A percentile compares a stretch with the other conserved stretches of the same genome.
phyloP scores from a whole-genome alignment of 805 yeast species.

The Candida hungchunana region DNA sequence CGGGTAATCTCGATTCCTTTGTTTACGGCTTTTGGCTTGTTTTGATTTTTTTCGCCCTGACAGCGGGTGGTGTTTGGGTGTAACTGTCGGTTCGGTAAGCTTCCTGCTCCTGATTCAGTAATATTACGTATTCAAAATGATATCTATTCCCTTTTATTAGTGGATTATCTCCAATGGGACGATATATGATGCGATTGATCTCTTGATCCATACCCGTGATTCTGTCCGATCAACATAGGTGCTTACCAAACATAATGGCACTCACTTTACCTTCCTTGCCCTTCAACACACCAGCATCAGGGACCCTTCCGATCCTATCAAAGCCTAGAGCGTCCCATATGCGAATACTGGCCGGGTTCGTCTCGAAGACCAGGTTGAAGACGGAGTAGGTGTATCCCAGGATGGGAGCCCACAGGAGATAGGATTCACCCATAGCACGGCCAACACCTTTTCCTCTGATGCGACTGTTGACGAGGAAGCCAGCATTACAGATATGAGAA shows the following conservation, averaged over 20 bases:
- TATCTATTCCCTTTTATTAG: too few species aligned
- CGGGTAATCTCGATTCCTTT: too few species aligned
- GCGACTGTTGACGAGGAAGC: slow-evolving; percentile 62
- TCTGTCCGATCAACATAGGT: slow-evolving; percentile 28
- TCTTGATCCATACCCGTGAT: too few species aligned
- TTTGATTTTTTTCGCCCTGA: slow-evolving; percentile 3
- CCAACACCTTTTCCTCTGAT: slow-evolving; percentile 72
- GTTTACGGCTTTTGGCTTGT: neutral
- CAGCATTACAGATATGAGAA: slow-evolving; percentile 85
- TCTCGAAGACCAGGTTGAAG: slow-evolving; percentile 81
- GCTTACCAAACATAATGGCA: slow-evolving; percentile 75
- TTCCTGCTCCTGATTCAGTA: too few species aligned
- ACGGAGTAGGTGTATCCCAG: slow-evolving; percentile 81
- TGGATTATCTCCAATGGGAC: too few species aligned
- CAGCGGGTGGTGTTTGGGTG: neutral
- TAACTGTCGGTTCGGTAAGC: too few species aligned
- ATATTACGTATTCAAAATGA: too few species aligned
- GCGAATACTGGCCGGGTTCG: slow-evolving; percentile 67
- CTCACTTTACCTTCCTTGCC: slow-evolving; percentile 63
- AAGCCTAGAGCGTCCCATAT: slow-evolving; percentile 87
- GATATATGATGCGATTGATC: too few species aligned
- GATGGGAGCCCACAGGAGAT: slow-evolving; percentile 67
- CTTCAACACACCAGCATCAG: slow-evolving; percentile 68
- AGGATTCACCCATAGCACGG: slow-evolving; percentile 59
- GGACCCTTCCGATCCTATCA: slow-evolving; percentile 69